These are phyloP conservation scores for Teratosphaeria zuluensis DNA, from an alignment of 2,329 filamentous ascomycete genomes.

Conservation along the genomic window DNA sequence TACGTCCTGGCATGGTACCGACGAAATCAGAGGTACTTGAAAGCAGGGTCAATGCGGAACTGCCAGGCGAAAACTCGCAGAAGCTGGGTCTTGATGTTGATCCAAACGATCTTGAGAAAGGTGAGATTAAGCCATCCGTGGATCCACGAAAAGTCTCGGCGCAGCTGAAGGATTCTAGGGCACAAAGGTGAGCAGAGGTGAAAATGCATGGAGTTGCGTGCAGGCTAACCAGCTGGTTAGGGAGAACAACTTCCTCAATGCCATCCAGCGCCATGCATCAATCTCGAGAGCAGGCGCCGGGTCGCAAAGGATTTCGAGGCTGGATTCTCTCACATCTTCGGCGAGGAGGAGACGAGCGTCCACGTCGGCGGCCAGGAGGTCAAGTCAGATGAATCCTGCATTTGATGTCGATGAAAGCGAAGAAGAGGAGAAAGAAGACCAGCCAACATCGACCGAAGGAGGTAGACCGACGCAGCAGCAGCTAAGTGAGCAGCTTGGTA, in stretches of 20 bases:
- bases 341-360: conserved; percentile 6
- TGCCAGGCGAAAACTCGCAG: conserved; percentile 15
- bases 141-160: conserved; percentile 34
- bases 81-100: conserved; percentile 29
- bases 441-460: background rate
- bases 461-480: background rate
- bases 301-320: conserved; percentile 9
- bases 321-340: conserved; percentile 16
- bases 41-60: conserved; percentile 18
- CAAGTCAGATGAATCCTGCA: conserved; percentile 11
- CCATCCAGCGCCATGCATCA: conserved; percentile 12
- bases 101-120: conserved; percentile 35
- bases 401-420: conserved; percentile 21
- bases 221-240: background rate
- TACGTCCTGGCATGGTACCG: conserved; percentile 45
- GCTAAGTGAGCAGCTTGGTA: background rate
- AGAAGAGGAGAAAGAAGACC: conserved; percentile 4
- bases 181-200: conserved; percentile 18
- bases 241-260: conserved; percentile 18
- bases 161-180: conserved; percentile 37
- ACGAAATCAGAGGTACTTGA: conserved; percentile 25
- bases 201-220: too few relatives aligned
- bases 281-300: conserved; percentile 3
- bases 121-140: conserved; percentile 29
- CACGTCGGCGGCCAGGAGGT: conserved; percentile 1